Conservation (phyloP, 1,139 yeast species). For the Sporopachydermia cereana region DNA sequence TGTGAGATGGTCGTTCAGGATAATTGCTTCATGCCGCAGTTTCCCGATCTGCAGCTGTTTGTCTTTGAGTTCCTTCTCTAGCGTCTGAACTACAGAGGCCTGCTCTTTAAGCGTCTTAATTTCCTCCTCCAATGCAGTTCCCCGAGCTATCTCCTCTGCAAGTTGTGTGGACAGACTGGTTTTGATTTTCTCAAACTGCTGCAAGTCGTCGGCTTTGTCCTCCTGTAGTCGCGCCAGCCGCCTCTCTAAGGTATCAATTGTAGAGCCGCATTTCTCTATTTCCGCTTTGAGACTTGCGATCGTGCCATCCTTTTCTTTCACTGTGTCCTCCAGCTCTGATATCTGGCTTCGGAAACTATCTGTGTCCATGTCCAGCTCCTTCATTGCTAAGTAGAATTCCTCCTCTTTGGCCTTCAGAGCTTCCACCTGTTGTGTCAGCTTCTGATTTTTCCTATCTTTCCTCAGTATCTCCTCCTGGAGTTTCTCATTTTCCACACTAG, state of each 20-base stretch:
- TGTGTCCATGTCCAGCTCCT: slow-evolving; percentile 21
- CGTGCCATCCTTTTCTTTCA: slow-evolving; percentile 16
- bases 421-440: slow-evolving; percentile 27
- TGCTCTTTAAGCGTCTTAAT: slow-evolving; percentile 16
- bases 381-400: slow-evolving; percentile 5
- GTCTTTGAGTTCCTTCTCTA: slow-evolving; percentile 49
- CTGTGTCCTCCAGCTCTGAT: slow-evolving; percentile 15
- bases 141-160: slow-evolving; percentile 16
- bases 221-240: slow-evolving; percentile 16
- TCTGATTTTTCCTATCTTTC: slow-evolving; percentile 21
- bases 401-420: slow-evolving; percentile 23
- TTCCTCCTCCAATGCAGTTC: slow-evolving; percentile 17
- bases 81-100: slow-evolving; percentile 18
- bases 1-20: slow-evolving; percentile 83
- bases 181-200: slow-evolving; percentile 11
- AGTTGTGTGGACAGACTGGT: slow-evolving; percentile 12
- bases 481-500: slow-evolving; percentile 33
- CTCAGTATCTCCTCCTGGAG: slow-evolving; percentile 18
- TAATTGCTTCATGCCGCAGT: slow-evolving; percentile 90
- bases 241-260: slow-evolving; percentile 14
- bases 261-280: slow-evolving; percentile 18
- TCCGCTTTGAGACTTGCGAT: slow-evolving; percentile 15
- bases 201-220: slow-evolving; percentile 18
- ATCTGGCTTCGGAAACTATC: slow-evolving; percentile 14
- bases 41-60: slow-evolving; percentile 79